These are phyloP conservation scores for Ganoderma lucidum DNA, from an alignment of 1,284 basidiomycete species.

Conservation along the genomic window DNA sequence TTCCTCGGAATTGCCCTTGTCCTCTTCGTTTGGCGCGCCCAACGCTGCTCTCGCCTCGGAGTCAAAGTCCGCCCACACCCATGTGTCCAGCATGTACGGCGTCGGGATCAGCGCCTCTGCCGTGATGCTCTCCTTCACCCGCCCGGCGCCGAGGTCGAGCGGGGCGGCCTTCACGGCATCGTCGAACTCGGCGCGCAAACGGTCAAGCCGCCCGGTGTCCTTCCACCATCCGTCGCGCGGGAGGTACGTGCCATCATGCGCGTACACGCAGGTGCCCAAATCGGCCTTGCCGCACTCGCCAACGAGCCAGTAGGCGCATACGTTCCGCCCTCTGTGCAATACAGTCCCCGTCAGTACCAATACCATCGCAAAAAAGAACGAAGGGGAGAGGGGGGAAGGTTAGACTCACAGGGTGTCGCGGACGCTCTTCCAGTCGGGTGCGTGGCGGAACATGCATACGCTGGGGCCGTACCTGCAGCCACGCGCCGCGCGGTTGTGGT, in stretches of 20 bases:
- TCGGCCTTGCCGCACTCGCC: conserved; percentile 36
- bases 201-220: conserved; percentile 9
- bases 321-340: conserved; percentile 46
- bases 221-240: conserved; percentile 22
- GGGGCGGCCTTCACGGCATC: conserved; percentile 4
- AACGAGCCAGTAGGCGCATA: conserved; percentile 47
- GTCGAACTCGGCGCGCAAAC: conserved; percentile 15
- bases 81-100: conserved; percentile 16
- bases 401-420: conserved; percentile 55
- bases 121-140: conserved; percentile 8
- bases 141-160: neutral
- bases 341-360: neutral
- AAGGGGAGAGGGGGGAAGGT: neutral
- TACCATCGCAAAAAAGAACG: neutral
- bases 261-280: conserved; percentile 44
- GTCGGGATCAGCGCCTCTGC: conserved; percentile 20
- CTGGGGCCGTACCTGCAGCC: conserved; percentile 49
- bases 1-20: neutral
- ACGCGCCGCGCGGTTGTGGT: conserved; percentile 52
- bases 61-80: neutral
- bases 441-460: conserved; percentile 55
- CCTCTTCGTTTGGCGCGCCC: neutral
- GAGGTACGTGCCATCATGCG: conserved; percentile 45
- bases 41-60: neutral
- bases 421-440: conserved; percentile 58